phyloP scores from a whole-genome alignment of 2,329 filamentous ascomycete species.

The Pyricularia pennisetigena region DNA sequence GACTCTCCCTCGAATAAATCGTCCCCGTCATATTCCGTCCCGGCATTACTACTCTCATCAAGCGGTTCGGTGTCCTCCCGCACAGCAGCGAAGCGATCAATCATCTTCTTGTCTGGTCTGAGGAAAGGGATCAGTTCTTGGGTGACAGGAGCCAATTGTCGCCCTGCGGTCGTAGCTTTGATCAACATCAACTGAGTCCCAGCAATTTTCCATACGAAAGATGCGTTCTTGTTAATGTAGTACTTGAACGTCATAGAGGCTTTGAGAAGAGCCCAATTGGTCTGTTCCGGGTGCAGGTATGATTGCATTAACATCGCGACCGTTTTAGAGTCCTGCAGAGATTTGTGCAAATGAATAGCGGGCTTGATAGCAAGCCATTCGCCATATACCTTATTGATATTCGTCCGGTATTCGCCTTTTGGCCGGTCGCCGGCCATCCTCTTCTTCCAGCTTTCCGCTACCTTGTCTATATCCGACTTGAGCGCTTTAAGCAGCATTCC shows the following conservation, averaged over 20 bases:
- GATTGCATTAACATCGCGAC: slow-evolving; percentile 19
- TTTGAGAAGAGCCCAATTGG: slow-evolving; percentile 38
- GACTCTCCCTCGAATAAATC: background rate
- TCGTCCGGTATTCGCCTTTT: slow-evolving; percentile 13
- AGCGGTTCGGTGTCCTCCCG: slow-evolving; percentile 7
- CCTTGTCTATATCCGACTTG: slow-evolving; percentile 18
- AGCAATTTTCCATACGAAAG: slow-evolving; percentile 36
- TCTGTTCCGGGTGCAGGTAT: slow-evolving; percentile 18
- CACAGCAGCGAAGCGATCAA: slow-evolving; percentile 12
- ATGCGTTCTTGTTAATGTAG: slow-evolving; percentile 16
- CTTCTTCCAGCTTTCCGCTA: slow-evolving; percentile 22
- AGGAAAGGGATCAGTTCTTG: slow-evolving; percentile 24
- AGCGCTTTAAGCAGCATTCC: slow-evolving; percentile 23
- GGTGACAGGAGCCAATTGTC: slow-evolving; percentile 21
- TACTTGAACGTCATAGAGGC: slow-evolving; percentile 37
- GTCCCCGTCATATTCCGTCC: background rate
- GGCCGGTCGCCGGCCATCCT: background rate
- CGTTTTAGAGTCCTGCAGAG: slow-evolving; percentile 13
- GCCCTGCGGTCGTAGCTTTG: slow-evolving; percentile 24
- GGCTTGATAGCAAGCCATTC: slow-evolving; percentile 33
- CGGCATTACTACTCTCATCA: background rate
- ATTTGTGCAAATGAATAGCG: slow-evolving; percentile 11
- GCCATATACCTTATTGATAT: slow-evolving; percentile 25
- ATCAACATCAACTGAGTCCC: slow-evolving; percentile 37
- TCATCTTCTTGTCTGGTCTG: slow-evolving; percentile 22